Base-by-base conservation (phyloP, 805 yeast genomes). In the Blastobotrys robertii region DNA sequence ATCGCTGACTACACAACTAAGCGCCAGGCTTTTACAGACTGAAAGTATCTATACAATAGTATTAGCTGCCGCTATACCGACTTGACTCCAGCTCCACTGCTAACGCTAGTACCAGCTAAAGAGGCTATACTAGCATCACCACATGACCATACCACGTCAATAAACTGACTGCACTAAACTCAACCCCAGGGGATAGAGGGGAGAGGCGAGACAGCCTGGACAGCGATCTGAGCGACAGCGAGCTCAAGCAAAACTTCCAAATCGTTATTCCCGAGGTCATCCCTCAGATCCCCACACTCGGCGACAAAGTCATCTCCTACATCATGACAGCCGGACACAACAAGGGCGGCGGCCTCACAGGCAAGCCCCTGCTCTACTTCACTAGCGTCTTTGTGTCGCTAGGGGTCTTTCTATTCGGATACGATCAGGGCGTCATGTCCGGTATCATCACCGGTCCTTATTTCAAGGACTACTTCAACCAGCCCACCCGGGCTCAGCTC, bases 341-440 rank as follows among this genome's bases (percentile, higher is more conserved):
- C 29, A 45, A 39, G 29, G 12, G 28, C 25, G 37, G 33, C 14
- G 47, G 52, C 34, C 53, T 62, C 19, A 50, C 56, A 2, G 69
- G 69, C 32, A 59, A 60, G 47, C 58, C 60, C 32, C 51, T 65
- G 49, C 54, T 65, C 30, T 67, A 68, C 50, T 67, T 67, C 48
- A 67, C 70, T 15, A 57, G 67, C 19, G 56, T 67, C 25, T 68
- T 68, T 47, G 72, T 67, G 32, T 65, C 70, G 13, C 55, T 67
- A 8, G 72, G 72, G 28, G 72, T 81, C 30, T 79, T 83, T 42
- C 66, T 83, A 16, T 83, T 83, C 53, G 92, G 92, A 2, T 83
- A 80, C 59, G 88, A 81, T 57, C 87, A 87, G 63, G 96, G 96
- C 45, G 94, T 86, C 39, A 84, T 88, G 76, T 78, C 87, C 38